Base-by-base conservation (phyloP, 2,329 filamentous ascomycete species). In the Grosmannia clavigera region DNA sequence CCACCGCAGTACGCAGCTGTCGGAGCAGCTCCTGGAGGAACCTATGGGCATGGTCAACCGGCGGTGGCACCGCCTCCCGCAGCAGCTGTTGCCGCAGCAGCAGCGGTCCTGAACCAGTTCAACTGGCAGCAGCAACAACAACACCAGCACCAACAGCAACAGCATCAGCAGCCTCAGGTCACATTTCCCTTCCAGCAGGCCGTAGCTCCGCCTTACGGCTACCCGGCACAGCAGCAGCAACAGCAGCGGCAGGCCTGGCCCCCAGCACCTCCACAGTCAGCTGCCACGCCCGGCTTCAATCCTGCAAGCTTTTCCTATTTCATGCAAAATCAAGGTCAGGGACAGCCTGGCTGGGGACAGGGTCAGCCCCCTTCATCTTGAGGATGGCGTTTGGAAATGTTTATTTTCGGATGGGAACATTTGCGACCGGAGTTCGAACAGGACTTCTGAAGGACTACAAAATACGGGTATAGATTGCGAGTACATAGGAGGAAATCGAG, bases 41-140 rank as follows among this genome's bases (percentile, higher is more conserved):
- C 5, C 3, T 27, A 22, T 27, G 53, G 19, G 2, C 48, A 46
- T 35, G 35, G 48, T 19, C 55, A 57, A 31, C 11, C 46, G 22
- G 31, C 35, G 6, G 38, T 25, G 2, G 27, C 56, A 19, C 51
- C 58, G 4, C 38, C 61, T 5, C 40, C 61, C 3, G 57, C 58
- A 5, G 60, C 57, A 0, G 58, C 22, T 19, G 25, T 61, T 14
- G 57, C 61, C 5, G 59, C 61, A 0, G 61, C 60, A 6, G 61
- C 61, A 0, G 61, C 60, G 12, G 48, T 65, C 2, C 40, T 65
- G 48, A 61, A 46, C 38, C 57, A 51, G 50, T 54, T 46, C 62
- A 65, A 62, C 22, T 52, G 75, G 51, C 73, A 74, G 58, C 62
- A 67, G 35, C 74, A 74, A 62, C 72, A 70, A 33, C 62, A 65